Percentiles rank a stretch among this genome's conserved stretches.
These are phyloP conservation scores for Isoetes taiwanensis DNA, from an alignment of 75 land plant species.

Conservation along the genomic window DNA sequence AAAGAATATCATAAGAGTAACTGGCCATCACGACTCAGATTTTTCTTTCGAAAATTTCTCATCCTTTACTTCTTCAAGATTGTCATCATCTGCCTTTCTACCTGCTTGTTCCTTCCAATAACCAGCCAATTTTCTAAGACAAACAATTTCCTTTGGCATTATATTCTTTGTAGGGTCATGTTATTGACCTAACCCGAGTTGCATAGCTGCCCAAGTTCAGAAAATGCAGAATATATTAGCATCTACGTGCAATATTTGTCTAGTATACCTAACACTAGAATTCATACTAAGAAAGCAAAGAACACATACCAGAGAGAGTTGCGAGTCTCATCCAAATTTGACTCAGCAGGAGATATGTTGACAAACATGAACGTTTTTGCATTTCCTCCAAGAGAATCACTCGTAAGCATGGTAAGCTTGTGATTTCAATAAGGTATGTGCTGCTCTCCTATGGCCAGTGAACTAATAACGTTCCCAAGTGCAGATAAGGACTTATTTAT, in stretches of 20 bases:
- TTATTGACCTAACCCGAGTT: constrained; percentile 82
- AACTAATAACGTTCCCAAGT: constrained; percentile 94
- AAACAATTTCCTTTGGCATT: constrained; percentile 67
- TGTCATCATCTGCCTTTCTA: constrained; percentile 58
- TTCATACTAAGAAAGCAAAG: too few species aligned
- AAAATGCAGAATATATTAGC: too few species aligned
- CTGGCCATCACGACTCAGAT: too few species aligned
- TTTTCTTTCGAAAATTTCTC: too few species aligned
- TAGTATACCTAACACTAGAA: too few species aligned
- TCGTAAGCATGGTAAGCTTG: constrained; percentile 96
- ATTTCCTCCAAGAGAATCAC: constrained; percentile 98
- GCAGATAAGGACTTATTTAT: constrained; percentile 96
- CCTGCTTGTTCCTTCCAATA: constrained; percentile 95
- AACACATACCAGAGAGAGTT: constrained; percentile 90
- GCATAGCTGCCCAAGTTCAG: constrained; percentile 99
- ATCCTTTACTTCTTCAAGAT: constrained; percentile 69
- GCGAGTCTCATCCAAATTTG: constrained; percentile 89
- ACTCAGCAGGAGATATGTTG: constrained; percentile 89
- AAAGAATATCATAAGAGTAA: too few species aligned
- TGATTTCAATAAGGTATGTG: constrained; percentile 95
- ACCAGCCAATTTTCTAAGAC: constrained; percentile 61
- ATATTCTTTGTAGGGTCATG: constrained; percentile 85
- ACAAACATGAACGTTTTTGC: constrained; percentile 99
- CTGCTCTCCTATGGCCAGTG: constrained; percentile 63
- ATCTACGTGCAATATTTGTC: too few species aligned